Percentiles rank a stretch among this genome's conserved stretches.
These are phyloP conservation scores for Clitocybe nebularis DNA, from an alignment of 1,284 basidiomycete genomes.

Conservation along the genomic window DNA sequence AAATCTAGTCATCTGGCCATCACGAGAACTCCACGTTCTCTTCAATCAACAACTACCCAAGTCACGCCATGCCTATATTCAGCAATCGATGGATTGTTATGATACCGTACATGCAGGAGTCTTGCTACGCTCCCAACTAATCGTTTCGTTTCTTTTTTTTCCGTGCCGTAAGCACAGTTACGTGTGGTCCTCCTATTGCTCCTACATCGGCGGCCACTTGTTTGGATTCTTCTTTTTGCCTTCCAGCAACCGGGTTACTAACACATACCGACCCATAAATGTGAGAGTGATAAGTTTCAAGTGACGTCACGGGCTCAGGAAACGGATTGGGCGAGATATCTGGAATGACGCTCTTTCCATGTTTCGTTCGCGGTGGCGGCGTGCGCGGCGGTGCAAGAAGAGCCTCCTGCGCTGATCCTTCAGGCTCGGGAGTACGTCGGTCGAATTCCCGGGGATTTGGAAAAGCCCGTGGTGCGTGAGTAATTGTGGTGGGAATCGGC, in stretches of 20 bases:
- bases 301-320: conserved; percentile 56
- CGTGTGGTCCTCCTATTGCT: conserved; percentile 24
- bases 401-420: conserved; percentile 15
- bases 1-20: background rate
- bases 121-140: no score
- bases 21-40: background rate
- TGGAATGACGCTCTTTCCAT: conserved; percentile 26
- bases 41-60: no score
- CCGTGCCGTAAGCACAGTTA: conserved; percentile 57
- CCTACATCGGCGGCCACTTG: conserved; percentile 14
- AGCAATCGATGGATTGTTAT: no score
- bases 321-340: conserved; percentile 64
- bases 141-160: conserved; percentile 50
- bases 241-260: conserved; percentile 36
- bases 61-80: no score
- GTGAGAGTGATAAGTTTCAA: conserved; percentile 53
- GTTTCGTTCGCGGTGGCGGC: conserved; percentile 36
- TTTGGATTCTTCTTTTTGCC: conserved; percentile 6
- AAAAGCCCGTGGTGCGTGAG: conserved; percentile 9
- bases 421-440: conserved; percentile 36
- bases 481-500: conserved; percentile 20
- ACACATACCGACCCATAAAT: conserved; percentile 55
- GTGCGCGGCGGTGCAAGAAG: conserved; percentile 40
- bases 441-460: conserved; percentile 19
- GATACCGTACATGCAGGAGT: no score